These are phyloP conservation scores for Venturia pyrina DNA, from an alignment of 2,329 filamentous ascomycete species.

Conservation along the genomic window DNA sequence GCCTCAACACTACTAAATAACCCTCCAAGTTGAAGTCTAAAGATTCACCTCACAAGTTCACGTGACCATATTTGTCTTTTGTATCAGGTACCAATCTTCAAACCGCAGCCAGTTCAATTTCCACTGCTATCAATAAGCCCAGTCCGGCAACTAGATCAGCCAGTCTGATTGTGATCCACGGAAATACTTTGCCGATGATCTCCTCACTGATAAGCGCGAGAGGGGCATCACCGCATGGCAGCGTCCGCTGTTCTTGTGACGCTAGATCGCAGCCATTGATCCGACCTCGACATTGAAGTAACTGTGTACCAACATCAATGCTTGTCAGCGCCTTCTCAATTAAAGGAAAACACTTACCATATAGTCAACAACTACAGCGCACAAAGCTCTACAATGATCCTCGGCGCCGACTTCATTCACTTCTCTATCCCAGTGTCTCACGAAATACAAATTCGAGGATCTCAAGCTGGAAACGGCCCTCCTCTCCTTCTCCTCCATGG, in stretches of 20 bases:
- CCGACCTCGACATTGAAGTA: not conserved
- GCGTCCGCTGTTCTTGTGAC: not conserved
- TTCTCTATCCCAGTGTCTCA: constrained; percentile 32
- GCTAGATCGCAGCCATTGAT: not conserved
- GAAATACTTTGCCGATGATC: too few species aligned
- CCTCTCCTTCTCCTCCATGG: constrained; percentile 42
- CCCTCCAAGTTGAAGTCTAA: too few species aligned
- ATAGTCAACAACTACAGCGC: not conserved
- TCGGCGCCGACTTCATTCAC: constrained; percentile 11
- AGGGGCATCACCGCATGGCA: not conserved
- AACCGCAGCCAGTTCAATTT: too few species aligned
- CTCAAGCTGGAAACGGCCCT: constrained; percentile 28
- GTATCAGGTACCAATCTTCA: too few species aligned
- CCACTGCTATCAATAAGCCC: too few species aligned
- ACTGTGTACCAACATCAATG: not conserved
- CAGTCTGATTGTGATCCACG: too few species aligned
- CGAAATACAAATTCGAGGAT: constrained; percentile 35
- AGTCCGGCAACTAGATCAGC: too few species aligned
- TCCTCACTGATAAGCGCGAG: too few species aligned
- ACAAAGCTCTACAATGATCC: not conserved
- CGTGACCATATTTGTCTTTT: too few species aligned
- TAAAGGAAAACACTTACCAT: not conserved
- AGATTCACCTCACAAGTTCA: too few species aligned
- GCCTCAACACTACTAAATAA: too few species aligned
- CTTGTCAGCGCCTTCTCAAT: not conserved